Conservation (phyloP, 306 rosid species). For the Acacia crassicarpa region DNA sequence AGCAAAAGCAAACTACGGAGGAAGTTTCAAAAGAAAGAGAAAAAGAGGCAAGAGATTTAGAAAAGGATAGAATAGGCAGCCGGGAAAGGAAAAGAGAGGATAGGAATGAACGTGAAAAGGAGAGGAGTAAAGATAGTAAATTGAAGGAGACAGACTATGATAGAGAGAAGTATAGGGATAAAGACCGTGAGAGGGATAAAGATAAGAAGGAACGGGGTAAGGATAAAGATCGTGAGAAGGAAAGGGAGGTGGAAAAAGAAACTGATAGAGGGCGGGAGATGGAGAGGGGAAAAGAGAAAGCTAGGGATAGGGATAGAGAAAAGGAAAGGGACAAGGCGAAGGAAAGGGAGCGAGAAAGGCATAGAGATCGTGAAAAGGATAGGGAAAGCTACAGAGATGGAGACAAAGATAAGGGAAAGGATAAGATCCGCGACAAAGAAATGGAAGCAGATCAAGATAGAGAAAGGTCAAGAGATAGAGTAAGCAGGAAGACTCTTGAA, state of each 20-base stretch:
- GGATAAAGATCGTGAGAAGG: constrained; percentile 68
- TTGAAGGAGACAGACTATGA: constrained; percentile 72
- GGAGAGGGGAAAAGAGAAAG: constrained; percentile 66
- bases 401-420: constrained; percentile 58
- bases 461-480: constrained; percentile 60
- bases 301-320: constrained; percentile 57
- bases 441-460: constrained; percentile 49
- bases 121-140: constrained; percentile 61
- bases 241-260: constrained; percentile 57
- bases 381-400: constrained; percentile 48
- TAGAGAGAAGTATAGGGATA: constrained; percentile 63
- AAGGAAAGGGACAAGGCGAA: constrained; percentile 50
- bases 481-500: constrained; percentile 47
- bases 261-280: constrained; percentile 59
- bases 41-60: constrained; percentile 53
- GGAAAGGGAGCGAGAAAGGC: constrained; percentile 56
- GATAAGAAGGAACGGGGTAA: constrained; percentile 67
- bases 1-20: constrained; percentile 48
- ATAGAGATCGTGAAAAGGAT: constrained; percentile 46
- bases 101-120: constrained; percentile 74
- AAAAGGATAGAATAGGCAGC: constrained; percentile 50
- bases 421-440: constrained; percentile 45
- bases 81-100: constrained; percentile 77
- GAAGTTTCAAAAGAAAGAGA: constrained; percentile 53
- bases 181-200: constrained; percentile 62